Percentiles rank a stretch among this genome's conserved stretches.
Conservation (phyloP, 1,284 basidiomycete genomes). For the Albatrellus sp. region DNA sequence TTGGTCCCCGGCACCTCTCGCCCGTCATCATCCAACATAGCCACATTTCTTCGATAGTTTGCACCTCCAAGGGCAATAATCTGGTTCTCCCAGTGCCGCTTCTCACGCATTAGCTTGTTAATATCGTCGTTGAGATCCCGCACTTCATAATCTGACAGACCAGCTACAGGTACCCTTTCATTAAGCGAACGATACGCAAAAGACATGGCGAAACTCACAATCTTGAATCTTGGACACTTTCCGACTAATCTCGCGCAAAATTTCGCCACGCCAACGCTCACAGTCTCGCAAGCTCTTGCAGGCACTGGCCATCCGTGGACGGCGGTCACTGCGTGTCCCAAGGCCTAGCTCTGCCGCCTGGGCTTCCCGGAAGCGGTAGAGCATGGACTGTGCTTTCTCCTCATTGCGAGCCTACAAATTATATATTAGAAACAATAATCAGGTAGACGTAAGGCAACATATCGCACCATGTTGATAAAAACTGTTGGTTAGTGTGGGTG, state of each 20-base stretch:
- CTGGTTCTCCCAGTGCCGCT: slow-evolving; percentile 96
- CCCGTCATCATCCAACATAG: slow-evolving; percentile 89
- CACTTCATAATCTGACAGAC: slow-evolving; percentile 91
- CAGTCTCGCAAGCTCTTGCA: slow-evolving; percentile 89
- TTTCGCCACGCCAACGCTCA: slow-evolving; percentile 93
- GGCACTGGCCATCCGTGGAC: slow-evolving; percentile 82
- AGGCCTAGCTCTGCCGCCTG: slow-evolving; percentile 93
- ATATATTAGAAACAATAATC: too few species aligned
- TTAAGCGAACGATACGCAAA: slow-evolving; percentile 3
- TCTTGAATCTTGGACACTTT: slow-evolving; percentile 99
- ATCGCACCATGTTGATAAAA: too few species aligned
- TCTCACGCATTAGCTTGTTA: slow-evolving; percentile 91
- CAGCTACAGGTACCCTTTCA: slow-evolving; percentile 37
- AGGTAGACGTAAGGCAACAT: too few species aligned
- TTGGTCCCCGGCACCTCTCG: slow-evolving; percentile 95
- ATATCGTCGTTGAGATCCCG: slow-evolving; percentile 98
- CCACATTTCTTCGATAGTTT: slow-evolving; percentile 86
- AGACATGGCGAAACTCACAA: slow-evolving; percentile 35
- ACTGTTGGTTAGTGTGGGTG: too few species aligned
- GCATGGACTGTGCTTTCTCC: slow-evolving; percentile 96
- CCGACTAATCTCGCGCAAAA: slow-evolving; percentile 85
- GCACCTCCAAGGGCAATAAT: slow-evolving; percentile 92
- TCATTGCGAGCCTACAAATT: slow-evolving; percentile 78
- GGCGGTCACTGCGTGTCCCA: slow-evolving; percentile 64
- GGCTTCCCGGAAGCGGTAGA: slow-evolving; percentile 96